Evolutionary conservation across 83 land plant species (phyloP).

Genomic region (Isoetes engelmannii): DNA sequence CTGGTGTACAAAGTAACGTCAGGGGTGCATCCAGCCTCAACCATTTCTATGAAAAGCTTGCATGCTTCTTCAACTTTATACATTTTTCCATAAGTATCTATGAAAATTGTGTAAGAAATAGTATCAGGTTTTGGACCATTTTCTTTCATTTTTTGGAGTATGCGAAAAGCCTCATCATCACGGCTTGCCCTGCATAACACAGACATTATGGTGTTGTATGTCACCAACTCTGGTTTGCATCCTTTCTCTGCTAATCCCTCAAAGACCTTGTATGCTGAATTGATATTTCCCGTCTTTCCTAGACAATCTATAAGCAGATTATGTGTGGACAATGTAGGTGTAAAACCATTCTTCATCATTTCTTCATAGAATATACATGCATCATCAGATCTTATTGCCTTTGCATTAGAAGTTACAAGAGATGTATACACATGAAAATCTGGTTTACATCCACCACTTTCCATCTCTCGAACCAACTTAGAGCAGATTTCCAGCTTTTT

Average conservation of each 20-base stretch:
- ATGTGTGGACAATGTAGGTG: neutral
- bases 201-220: constrained; percentile 2
- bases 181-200: constrained; percentile 11
- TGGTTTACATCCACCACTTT: no score
- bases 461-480: no score
- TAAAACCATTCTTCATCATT: no score
- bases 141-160: neutral
- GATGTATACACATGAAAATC: no score
- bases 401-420: no score
- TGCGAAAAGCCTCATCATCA: no score
- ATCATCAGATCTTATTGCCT: no score
- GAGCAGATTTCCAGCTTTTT: no score
- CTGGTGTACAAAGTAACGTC: constrained; percentile 1
- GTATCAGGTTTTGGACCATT: neutral
- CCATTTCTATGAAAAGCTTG: constrained; percentile 8
- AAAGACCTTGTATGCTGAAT: neutral
- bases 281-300: constrained; percentile 8
- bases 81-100: neutral
- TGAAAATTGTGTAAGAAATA: constrained; percentile 9
- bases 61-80: neutral
- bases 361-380: no score
- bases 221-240: constrained; percentile 9
- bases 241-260: neutral
- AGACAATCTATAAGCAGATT: constrained; percentile 9
- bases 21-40: constrained; percentile 8